Percentiles rank a stretch among this genome's conserved stretches.
These are phyloP conservation scores for Hevea brasiliensis DNA, from an alignment of 345 rosid genomes.

Conservation along the genomic window DNA sequence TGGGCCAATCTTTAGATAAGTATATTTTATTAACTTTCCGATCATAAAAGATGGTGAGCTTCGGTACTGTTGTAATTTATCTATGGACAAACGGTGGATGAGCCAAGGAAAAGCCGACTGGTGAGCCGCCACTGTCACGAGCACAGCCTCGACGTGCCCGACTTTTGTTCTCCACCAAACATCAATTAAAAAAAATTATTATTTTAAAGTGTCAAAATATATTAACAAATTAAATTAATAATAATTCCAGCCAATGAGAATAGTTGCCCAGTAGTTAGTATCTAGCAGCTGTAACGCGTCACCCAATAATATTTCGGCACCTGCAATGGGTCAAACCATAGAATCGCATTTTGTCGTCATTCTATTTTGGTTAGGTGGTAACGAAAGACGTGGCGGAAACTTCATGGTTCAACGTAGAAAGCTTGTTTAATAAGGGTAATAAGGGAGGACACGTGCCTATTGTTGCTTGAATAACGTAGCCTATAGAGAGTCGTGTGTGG, in stretches of 20 bases:
- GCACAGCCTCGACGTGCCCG: slow-evolving; percentile 24
- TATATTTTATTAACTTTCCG: too few relatives aligned
- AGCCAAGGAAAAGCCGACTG: too few relatives aligned
- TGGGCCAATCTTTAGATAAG: too few relatives aligned
- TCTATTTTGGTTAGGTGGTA: slow-evolving; percentile 3
- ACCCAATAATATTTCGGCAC: slow-evolving; percentile 27
- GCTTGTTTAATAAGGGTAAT: neutral
- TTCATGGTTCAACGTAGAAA: slow-evolving; percentile 24
- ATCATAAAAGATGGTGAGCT: too few relatives aligned
- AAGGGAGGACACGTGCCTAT: slow-evolving; percentile 25
- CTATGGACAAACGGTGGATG: neutral
- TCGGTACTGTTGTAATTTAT: too few relatives aligned
- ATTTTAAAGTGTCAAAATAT: neutral
- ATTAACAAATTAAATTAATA: too few relatives aligned
- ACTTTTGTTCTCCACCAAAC: slow-evolving; percentile 27
- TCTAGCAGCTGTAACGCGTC: slow-evolving; percentile 28
- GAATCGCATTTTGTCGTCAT: slow-evolving; percentile 17
- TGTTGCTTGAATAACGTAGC: slow-evolving; percentile 14
- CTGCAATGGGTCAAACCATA: slow-evolving; percentile 15
- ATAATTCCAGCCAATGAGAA: slow-evolving; percentile 18
- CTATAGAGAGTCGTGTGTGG: slow-evolving; percentile 25
- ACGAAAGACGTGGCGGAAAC: slow-evolving; percentile 23
- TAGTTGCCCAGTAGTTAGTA: slow-evolving; percentile 26
- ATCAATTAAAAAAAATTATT: neutral
- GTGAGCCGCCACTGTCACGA: slow-evolving; percentile 19